phyloP scores from a whole-genome alignment of 2,329 filamentous ascomycete species.

The Lecanoromycetidae sp. region DNA sequence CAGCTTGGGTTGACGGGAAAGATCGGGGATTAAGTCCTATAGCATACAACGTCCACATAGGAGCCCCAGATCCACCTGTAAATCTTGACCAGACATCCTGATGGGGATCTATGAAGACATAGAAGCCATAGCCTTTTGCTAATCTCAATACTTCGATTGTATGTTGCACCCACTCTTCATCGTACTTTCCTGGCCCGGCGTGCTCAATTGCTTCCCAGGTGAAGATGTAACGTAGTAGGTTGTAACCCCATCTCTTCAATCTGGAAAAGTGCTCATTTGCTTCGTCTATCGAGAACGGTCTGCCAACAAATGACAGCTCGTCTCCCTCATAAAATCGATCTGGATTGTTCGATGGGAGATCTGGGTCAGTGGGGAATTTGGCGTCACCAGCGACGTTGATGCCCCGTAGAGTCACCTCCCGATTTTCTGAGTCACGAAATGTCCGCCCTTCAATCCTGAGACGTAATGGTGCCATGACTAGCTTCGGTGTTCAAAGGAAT shows the following conservation, averaged over 20 bases:
- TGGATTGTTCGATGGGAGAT: constrained; percentile 65
- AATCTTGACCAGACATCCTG: constrained; percentile 98
- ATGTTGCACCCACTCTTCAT: constrained; percentile 84
- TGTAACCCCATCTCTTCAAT: constrained; percentile 82
- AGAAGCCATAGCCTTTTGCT: constrained; percentile 84
- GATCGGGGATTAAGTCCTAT: constrained; percentile 77
- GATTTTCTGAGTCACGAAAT: constrained; percentile 69
- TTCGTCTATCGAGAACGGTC: constrained; percentile 73
- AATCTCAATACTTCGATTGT: constrained; percentile 74
- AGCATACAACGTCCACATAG: constrained; percentile 95
- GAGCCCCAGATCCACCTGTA: constrained; percentile 85
- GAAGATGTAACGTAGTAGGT: constrained; percentile 91
- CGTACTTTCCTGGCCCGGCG: constrained; percentile 77
- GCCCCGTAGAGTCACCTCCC: constrained; percentile 78
- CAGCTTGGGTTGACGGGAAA: constrained; percentile 78
- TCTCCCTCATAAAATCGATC: constrained; percentile 87
- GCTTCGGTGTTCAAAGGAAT: neutral
- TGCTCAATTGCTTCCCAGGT: constrained; percentile 99
- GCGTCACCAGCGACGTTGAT: constrained; percentile 89
- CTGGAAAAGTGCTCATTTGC: constrained; percentile 77
- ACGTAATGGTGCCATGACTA: constrained; percentile 57
- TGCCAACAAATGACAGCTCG: constrained; percentile 72
- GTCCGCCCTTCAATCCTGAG: constrained; percentile 73
- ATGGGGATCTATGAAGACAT: constrained; percentile 96
- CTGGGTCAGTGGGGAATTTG: constrained; percentile 73